Evolutionary conservation across 2,329 filamentous ascomycete species (phyloP), one percentile per base, ranked within the genome.

Genomic region (Rhynchosporium graminicola): DNA sequence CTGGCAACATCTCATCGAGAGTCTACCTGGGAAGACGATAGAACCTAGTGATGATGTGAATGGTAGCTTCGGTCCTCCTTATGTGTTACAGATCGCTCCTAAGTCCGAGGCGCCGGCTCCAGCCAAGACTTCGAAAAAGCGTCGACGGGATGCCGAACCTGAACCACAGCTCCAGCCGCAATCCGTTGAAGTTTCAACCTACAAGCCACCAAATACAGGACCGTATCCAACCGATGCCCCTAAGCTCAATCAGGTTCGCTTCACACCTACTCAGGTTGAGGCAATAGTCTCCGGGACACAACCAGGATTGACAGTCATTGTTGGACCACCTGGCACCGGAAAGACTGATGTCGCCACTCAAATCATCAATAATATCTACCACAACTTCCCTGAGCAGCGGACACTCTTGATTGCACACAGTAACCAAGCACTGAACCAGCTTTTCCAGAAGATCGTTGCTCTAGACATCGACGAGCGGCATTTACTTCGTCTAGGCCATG

Each of bases 271-370:
- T 43, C 95, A 98, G 76, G 84, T 96, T 33, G 91, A 98, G 74
- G 95, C 95, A 31, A 95, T 99, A 71, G 87, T 90, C 64, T 97
- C 94, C 46, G 95, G 95, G 26, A 93, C 91, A 6, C 96, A 99
- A 71, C 94, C 95, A 42, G 95, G 96, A 26, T 82, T 99, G 57
- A 97, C 94, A 0, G 85, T 99, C 54, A 89, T 99, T 69, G 91
- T 99, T 65, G 95, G 95, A 0, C 95, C 95, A 59, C 95, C 95
- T 7, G 95, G 95, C 60, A 99, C 95, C 6, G 95, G 96, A 66
- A 99, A 99, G 80, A 99, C 95, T n/a, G 95, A 99, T 76, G 95
- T 99, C 59, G 93, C 92, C 54, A 97, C 94, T 4, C 95, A 99
- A 76, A 96, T 98, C 74, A 99, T 99, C 78, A 97, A 91, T 79